Base-by-base conservation (phyloP, 768 basidiomycete genomes). In the Mrakia blollopis region DNA sequence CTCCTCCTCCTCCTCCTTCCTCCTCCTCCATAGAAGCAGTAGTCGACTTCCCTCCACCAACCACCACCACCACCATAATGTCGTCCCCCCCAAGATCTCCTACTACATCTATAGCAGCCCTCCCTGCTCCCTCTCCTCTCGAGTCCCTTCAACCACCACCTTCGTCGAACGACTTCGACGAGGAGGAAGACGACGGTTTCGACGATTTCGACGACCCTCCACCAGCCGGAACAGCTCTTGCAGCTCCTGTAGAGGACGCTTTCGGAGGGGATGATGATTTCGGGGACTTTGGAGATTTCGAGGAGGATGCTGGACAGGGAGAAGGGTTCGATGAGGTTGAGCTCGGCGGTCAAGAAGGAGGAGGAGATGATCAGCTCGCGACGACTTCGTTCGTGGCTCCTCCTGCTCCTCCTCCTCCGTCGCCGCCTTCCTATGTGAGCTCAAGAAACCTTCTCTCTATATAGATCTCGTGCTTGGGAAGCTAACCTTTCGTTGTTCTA, bases 231-330 rank as follows among this genome's bases (percentile, higher is more conserved):
- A 25, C 18, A 18, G 63, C 32, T 41, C 25, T 28, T 41, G 35
- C 18, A 18, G 63, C 32, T 41, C 25, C 37, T 41, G 67, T 74
- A 30, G 81, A 79, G 23, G 85, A 86, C 82, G 87, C 89, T 78
- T 88, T 88, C 75, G 90, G 90, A 82, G 88, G 87, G 62, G 85
- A 87, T 6, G 85, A 86, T 52, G 81, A 80, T 32, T 82, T 82
- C 50, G 83, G 79, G 28, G 81, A 80, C 25, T 85, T 87, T 83
- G 87, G 90, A 77, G 89, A 89, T 75, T 90, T 91, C 82, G 88
- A 87, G 60, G 85, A 87, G 3, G 85, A 86, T 39, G 84, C 80
- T 6, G 72, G 28, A 65, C 44, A 13, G 44, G 50, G 54, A 61
- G 79, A 74, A 14, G 68, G n/a, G 23, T 23, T 61, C n/a, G 71